Base-by-base conservation (phyloP, 2,329 filamentous ascomycete species). In the Claviceps monticola region DNA sequence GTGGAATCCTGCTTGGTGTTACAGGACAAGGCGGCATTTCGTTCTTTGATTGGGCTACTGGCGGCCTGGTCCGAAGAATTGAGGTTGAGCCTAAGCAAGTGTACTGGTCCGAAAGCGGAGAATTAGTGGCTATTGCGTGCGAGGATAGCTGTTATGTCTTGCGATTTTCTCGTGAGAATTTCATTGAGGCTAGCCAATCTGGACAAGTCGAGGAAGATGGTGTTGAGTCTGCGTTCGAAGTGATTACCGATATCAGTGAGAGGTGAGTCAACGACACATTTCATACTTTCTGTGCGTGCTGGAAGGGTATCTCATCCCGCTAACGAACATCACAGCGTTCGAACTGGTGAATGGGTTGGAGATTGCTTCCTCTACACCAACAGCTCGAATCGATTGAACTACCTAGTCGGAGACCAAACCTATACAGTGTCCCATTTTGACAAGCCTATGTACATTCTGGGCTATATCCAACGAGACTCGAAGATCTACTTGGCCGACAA, bases 361-460 rank as follows among this genome's bases (percentile, higher is more conserved):
- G 93, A 98, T 72, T 95, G 91, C 73, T 95, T 98, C 76, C 90
- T 97, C 66, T 98, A 97, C 77, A 96, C 93, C 51, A 97, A 95
- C 75, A 86, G 79, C 67, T 95, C 90, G 9, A 96, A 97, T 75
- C 86, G 93, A 56, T 76, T 98, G 54, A 97, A 97, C 74, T 97
- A 97, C 72, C 81, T 98, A 21, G 91, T 98, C 14, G 93, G 93
- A 58, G 93, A 97, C 70, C 90, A 97, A 71, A 95, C 89, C 14
- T 96, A 97, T 75, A 96, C 91, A 3, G 86, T 98, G 58, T 93
- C 90, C 13, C 91, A 97, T 71, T 97, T 96, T 62, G 93, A 98
- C 69, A 84, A 90, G 65, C 82, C 89, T 26, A 89, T 94, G 83
- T 98, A 97, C 68, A 79, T 95, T 26, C 78, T 98, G 29, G 91